Conservation (phyloP, 495 filamentous ascomycete genomes). For the Hypoxylon cercidicola region DNA sequence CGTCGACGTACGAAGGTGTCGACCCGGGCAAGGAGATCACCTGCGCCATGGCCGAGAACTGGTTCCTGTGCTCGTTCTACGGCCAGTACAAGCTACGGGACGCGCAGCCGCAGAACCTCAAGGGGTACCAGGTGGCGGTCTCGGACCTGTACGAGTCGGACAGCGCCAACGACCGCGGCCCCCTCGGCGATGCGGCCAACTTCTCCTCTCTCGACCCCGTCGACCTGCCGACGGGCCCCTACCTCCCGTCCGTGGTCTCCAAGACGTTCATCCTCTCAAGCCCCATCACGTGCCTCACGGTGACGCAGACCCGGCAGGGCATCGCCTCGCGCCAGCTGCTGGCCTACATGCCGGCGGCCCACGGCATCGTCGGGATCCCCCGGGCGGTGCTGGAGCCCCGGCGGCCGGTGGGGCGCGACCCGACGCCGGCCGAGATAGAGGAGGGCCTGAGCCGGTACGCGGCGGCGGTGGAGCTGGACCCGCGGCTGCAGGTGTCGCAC, state of each 20-base stretch:
- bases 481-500: conserved; percentile 84
- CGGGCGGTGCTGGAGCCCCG: conserved; percentile 82
- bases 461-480: conserved; percentile 84
- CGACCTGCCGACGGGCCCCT: conserved; percentile 51
- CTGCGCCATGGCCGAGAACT: conserved; percentile 89
- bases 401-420: conserved; percentile 86
- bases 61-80: conserved; percentile 92
- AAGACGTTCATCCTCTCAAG: conserved; percentile 83
- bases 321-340: conserved; percentile 88
- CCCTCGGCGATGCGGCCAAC: conserved; percentile 72
- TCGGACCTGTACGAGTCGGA: conserved; percentile 91
- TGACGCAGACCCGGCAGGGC: conserved; percentile 91
- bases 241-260: conserved; percentile 74
- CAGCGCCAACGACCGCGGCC: conserved; percentile 84
- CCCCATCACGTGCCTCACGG: conserved; percentile 78
- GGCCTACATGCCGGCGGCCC: conserved; percentile 74
- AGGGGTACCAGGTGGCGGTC: conserved; percentile 88
- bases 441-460: conserved; percentile 84
- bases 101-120: conserved; percentile 64
- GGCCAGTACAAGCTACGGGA: conserved; percentile 64
- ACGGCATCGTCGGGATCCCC: conserved; percentile 82
- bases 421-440: conserved; percentile 78
- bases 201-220: conserved; percentile 76
- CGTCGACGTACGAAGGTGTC: conserved; percentile 74
- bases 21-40: conserved; percentile 80